Conservation (phyloP, 768 basidiomycete species). For the Termitomyces sp. region DNA sequence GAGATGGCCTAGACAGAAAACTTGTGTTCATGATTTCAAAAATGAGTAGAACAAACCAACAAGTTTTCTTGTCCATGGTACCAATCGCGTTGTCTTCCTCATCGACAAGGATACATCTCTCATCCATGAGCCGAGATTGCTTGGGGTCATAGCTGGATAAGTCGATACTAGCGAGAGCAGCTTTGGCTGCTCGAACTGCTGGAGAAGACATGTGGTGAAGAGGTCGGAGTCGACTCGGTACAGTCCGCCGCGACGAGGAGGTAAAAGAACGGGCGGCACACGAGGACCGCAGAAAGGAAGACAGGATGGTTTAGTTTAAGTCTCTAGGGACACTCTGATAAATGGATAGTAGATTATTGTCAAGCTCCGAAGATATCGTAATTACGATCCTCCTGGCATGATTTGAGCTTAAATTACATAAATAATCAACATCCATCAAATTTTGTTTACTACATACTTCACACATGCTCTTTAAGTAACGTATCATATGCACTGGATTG, state of each 20-base stretch:
- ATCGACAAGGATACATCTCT: conserved; percentile 88
- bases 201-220: conserved; percentile 43
- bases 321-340: not conserved
- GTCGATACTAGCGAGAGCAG: conserved; percentile 69
- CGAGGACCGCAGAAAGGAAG: not conserved
- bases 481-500: not conserved
- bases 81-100: conserved; percentile 82
- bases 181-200: conserved; percentile 55
- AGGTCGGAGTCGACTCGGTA: conserved; percentile 1
- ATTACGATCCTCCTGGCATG: too few species aligned
- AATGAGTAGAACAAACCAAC: conserved; percentile 39
- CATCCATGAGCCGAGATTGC: conserved; percentile 94
- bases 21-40: conserved; percentile 2
- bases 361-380: not conserved
- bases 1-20: conserved; percentile 65
- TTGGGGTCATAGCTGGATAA: conserved; percentile 84
- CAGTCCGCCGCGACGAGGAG: not conserved
- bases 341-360: conserved; percentile 4
- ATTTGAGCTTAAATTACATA: too few species aligned
- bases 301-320: conserved; percentile 1
- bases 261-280: not conserved
- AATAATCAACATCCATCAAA: too few species aligned
- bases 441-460: not conserved
- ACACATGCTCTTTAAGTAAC: not conserved
- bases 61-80: conserved; percentile 93